Evolutionary conservation across 2,329 filamentous ascomycete genomes (phyloP), one percentile per base, ranked within the genome.

Genomic region (Coniochaeta sp.): DNA sequence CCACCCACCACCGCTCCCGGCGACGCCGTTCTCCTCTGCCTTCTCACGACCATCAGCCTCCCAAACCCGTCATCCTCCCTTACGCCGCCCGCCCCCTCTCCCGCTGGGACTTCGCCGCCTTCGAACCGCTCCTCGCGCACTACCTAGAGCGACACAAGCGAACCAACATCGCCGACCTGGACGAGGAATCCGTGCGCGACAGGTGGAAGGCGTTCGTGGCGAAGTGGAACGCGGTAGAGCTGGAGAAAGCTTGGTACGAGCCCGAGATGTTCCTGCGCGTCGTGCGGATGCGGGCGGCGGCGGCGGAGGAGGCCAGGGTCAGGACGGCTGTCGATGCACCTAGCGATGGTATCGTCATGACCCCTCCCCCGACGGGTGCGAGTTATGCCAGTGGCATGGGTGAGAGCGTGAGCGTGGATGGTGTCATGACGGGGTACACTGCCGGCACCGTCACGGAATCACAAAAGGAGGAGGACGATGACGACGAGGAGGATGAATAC

Each of bases 211-310:
- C 90, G 65, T 99, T 97, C 62, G 67, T 92, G 12, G 77, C 80
- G 4, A 92, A 91, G 75, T 99, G 94, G 92, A 99, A 99, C 72
- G 81, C 83, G 61, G 86, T 85, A 63, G 89, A 92, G 70, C 75
- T 97, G 56, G 86, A 88, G 4, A 86, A 92, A 67, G 89, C 89
- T 46, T 99, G 92, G 92, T 99, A 97, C 69, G 89, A 95, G 63
- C 87, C 91, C 7, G 79, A 79, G 53, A 87, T 83, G 57, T 82
- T 89, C 55, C 51, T 60, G 49, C 55, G 59, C 3, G 53, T 58
- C 7, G 49, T 58, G 1, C 54, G 52, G 6, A 66, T 75, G 56
- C 76, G 71, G 52, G 38, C 38, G 18, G 69, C 74, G n/a, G 78
- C 77, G 16, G 69, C 74, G 55, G 60, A 65, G 48, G 54, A 26